Evolutionary conservation across 371 early-diverging fungal species (phyloP).

Genomic region (Actinomortierella ambigua): DNA sequence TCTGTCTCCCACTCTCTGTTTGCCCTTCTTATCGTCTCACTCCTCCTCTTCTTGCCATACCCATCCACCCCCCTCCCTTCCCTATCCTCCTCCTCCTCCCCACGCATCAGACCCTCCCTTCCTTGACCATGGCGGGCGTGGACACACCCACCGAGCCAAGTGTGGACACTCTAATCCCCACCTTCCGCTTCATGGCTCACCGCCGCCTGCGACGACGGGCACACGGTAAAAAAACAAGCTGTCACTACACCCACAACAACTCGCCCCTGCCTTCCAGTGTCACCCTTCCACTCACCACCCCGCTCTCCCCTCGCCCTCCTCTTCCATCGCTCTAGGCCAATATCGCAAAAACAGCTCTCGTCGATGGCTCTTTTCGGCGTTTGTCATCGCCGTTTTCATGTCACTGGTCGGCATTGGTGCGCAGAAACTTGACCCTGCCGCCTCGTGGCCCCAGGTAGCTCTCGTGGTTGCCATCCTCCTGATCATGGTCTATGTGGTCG

Average conservation of each 20-base stretch:
- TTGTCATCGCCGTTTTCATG: conserved; percentile 37
- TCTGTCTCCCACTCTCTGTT: background rate
- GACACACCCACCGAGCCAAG: conserved; percentile 4
- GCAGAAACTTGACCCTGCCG: conserved; percentile 29
- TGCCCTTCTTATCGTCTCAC: conserved; percentile 1
- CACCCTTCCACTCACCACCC: too few species aligned
- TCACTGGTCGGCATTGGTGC: conserved; percentile 38
- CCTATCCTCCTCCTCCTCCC: background rate
- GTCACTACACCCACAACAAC: too few species aligned
- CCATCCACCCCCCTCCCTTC: background rate
- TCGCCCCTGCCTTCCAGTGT: too few species aligned
- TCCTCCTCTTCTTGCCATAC: background rate
- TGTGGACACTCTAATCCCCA: conserved; percentile 33
- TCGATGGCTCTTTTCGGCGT: conserved; percentile 29
- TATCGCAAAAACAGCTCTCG: conserved; percentile 25
- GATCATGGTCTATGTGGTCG: conserved; percentile 36
- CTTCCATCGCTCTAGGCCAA: conserved; percentile 11
- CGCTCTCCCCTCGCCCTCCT: background rate
- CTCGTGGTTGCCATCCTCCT: conserved; percentile 19
- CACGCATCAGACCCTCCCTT: background rate
- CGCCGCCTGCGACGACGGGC: conserved; percentile 30
- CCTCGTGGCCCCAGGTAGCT: conserved; percentile 27
- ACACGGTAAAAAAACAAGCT: conserved; percentile 26
- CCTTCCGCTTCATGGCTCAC: conserved; percentile 40
- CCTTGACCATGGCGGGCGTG: background rate